Evolutionary conservation across 2,329 filamentous ascomycete species (phyloP).

Genomic region (Arthrobotrys iridis): DNA sequence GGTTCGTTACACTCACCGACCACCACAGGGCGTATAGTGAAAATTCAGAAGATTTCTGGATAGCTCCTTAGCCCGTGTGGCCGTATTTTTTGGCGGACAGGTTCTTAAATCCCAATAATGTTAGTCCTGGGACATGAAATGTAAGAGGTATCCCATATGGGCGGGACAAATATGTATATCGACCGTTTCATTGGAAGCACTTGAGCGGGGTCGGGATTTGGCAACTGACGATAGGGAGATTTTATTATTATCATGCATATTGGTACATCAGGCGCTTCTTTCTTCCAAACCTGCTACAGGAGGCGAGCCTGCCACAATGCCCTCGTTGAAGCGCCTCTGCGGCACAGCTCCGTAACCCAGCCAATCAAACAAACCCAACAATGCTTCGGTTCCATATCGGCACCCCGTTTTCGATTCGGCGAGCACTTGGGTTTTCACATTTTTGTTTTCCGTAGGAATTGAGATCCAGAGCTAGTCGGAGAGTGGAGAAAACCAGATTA

Average conservation of each 20-base stretch:
- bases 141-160: neutral
- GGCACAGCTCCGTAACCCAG: conserved; percentile 9
- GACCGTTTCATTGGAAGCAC: neutral
- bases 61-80: neutral
- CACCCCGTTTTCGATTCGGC: too few relatives aligned
- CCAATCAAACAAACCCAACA: conserved; percentile 23
- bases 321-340: conserved; percentile 26
- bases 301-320: neutral
- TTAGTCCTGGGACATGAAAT: neutral
- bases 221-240: conserved; percentile 10
- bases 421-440: neutral
- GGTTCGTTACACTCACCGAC: neutral
- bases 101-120: neutral
- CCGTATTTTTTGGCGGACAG: neutral
- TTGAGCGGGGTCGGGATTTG: neutral
- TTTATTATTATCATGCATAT: neutral
- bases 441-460: too few relatives aligned
- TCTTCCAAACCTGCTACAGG: neutral
- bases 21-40: neutral
- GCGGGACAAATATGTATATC: conserved; percentile 11
- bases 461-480: too few relatives aligned
- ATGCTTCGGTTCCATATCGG: too few relatives aligned
- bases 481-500: too few relatives aligned
- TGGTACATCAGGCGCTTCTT: conserved; percentile 13
- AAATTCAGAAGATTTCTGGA: neutral